A percentile compares a stretch with the other conserved stretches of the same genome.
These are phyloP conservation scores for Biscogniauxia marginata DNA, from an alignment of 2,329 filamentous ascomycete species.

Conservation along the genomic window DNA sequence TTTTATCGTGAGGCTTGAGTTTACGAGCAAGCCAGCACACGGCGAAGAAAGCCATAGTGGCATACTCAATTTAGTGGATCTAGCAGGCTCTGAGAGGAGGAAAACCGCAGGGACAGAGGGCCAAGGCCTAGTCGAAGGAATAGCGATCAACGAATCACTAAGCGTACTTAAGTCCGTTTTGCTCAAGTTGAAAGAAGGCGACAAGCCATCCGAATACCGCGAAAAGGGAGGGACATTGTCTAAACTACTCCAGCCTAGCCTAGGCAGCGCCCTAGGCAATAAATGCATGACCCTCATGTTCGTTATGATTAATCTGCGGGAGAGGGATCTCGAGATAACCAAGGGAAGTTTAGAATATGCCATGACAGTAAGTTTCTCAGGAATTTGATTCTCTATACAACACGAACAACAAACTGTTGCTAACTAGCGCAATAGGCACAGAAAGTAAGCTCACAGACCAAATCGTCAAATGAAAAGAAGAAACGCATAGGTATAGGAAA, in stretches of 20 bases:
- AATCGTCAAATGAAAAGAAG: too few relatives aligned
- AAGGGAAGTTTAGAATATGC: slow-evolving; percentile 17
- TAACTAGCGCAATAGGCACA: not conserved
- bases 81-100: slow-evolving; percentile 75
- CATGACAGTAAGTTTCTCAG: slow-evolving; percentile 11
- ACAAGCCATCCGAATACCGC: slow-evolving; percentile 11
- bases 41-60: slow-evolving; percentile 74
- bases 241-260: slow-evolving; percentile 22
- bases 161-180: slow-evolving; percentile 13
- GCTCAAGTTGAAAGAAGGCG: slow-evolving; percentile 11
- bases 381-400: slow-evolving; percentile 1
- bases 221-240: slow-evolving; percentile 17
- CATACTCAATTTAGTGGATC: slow-evolving; percentile 88
- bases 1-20: slow-evolving; percentile 88
- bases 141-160: slow-evolving; percentile 24
- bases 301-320: slow-evolving; percentile 28
- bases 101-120: slow-evolving; percentile 17
- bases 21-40: slow-evolving; percentile 44
- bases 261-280: slow-evolving; percentile 3
- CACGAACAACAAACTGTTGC: slow-evolving; percentile 3
- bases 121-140: slow-evolving; percentile 17
- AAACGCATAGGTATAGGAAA: too few relatives aligned
- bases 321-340: slow-evolving; percentile 12
- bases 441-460: not conserved
- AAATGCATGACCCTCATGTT: slow-evolving; percentile 30